Percentiles rank a stretch among this genome's conserved stretches.
These are phyloP conservation scores for Aspergillus latus DNA, from an alignment of 2,329 filamentous ascomycete genomes.

Conservation along the genomic window DNA sequence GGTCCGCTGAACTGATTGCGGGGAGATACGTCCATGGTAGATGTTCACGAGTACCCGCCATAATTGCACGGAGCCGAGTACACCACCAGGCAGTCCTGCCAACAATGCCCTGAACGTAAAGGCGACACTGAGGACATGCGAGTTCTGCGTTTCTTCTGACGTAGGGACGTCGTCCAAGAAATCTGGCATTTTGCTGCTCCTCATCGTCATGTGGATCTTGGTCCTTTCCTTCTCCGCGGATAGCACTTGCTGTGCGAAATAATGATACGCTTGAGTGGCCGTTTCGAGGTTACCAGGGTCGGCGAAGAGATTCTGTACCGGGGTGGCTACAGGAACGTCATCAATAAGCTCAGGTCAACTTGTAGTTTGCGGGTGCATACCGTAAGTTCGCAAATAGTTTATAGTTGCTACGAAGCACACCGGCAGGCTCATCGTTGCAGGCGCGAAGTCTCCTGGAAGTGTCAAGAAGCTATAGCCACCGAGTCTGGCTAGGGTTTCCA, in stretches of 20 bases:
- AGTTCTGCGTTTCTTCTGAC: constrained; percentile 10
- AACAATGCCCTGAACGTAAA: constrained; percentile 39
- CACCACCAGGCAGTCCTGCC: constrained; percentile 39
- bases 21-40: constrained; percentile 23
- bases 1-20: constrained; percentile 15
- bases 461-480: constrained; percentile 44
- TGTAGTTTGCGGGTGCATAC: constrained; percentile 23
- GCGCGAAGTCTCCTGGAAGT: constrained; percentile 39
- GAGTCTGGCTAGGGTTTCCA: constrained; percentile 45
- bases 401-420: constrained; percentile 46
- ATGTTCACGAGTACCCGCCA: constrained; percentile 34
- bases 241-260: constrained; percentile 42
- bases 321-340: constrained; percentile 24
- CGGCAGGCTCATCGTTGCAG: constrained; percentile 41
- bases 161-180: constrained; percentile 20
- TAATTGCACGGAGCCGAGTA: constrained; percentile 39
- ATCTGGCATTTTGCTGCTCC: constrained; percentile 33
- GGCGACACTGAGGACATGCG: constrained; percentile 34
- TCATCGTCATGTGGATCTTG: constrained; percentile 36
- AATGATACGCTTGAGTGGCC: constrained; percentile 39
- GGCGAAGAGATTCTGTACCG: constrained; percentile 35
- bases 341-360: constrained; percentile 15
- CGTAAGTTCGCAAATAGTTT: constrained; percentile 36
- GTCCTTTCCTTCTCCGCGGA: constrained; percentile 35
- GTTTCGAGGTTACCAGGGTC: constrained; percentile 36